phyloP scores from a whole-genome alignment of 495 filamentous ascomycete genomes.

The Astrothelium subdiscretum region DNA sequence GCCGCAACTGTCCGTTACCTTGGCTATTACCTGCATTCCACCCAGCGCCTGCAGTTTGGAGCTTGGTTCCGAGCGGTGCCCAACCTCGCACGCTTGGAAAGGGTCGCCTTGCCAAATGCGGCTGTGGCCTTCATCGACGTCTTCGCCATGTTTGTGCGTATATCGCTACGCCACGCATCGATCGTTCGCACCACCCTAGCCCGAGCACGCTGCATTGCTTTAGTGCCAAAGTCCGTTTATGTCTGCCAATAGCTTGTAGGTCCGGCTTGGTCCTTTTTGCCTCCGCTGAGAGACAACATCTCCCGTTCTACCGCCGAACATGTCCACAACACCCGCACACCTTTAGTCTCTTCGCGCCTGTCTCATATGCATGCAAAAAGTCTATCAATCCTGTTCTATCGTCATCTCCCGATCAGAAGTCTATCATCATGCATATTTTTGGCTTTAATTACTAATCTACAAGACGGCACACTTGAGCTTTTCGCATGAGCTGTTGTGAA shows the following conservation, averaged over 20 bases:
- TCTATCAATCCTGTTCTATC: neutral
- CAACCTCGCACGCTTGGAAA: neutral
- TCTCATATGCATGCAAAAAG: neutral
- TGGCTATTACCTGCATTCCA: conserved; percentile 3
- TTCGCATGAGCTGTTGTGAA: neutral
- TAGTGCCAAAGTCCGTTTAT: neutral
- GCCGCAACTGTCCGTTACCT: neutral
- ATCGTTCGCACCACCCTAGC: neutral
- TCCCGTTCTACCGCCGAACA: neutral
- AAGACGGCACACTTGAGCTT: neutral
- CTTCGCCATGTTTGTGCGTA: neutral
- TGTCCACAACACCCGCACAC: neutral
- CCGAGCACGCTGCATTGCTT: neutral
- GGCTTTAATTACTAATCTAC: neutral
- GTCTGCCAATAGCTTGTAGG: neutral
- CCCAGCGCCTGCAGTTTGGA: neutral
- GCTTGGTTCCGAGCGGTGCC: neutral
- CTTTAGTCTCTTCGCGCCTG: neutral
- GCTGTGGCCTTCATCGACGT: neutral
- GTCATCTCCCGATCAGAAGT: neutral
- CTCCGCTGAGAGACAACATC: neutral
- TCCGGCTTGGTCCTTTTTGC: neutral
- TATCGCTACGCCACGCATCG: neutral
- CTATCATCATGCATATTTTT: neutral
- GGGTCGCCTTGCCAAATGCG: neutral